Percentiles rank a stretch among this genome's conserved stretches.
phyloP scores from a whole-genome alignment of 139 green algal genomes.

The Spirogloea muscicola region DNA sequence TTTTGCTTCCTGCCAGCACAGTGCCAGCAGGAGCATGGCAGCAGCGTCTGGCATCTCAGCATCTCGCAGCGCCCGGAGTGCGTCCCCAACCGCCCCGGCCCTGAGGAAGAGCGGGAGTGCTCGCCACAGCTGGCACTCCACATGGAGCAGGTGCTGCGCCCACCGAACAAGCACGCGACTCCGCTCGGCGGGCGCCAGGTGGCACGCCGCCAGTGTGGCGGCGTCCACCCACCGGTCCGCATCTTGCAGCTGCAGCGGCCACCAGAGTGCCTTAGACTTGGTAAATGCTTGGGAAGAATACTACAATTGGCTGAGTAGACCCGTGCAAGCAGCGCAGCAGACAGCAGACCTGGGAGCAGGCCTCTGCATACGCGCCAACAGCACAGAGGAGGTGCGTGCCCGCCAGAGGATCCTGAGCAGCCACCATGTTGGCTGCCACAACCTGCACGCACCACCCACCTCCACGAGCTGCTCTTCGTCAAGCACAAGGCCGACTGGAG shows the following conservation, averaged over 20 bases:
- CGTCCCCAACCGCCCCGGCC: slow-evolving; percentile 7
- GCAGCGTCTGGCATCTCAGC: slow-evolving; percentile 23
- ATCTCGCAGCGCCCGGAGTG: background rate
- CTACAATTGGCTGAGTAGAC: background rate
- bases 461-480: too few relatives aligned
- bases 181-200: background rate
- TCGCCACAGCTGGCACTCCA: background rate
- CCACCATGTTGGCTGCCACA: slow-evolving; percentile 39
- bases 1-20: slow-evolving; percentile 35
- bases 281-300: background rate
- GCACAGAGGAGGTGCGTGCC: slow-evolving; percentile 40
- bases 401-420: slow-evolving; percentile 15
- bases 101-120: slow-evolving; percentile 27
- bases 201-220: slow-evolving; percentile 10
- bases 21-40: slow-evolving; percentile 36
- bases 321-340: too few relatives aligned
- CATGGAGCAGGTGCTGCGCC: background rate
- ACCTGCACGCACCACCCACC: slow-evolving; percentile 23
- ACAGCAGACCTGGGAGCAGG: slow-evolving; percentile 29
- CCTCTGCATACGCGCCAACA: slow-evolving; percentile 22
- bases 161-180: background rate
- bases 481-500: too few relatives aligned
- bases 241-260: slow-evolving; percentile 20
- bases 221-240: slow-evolving; percentile 23
- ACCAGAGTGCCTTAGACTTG: too few relatives aligned